Evolutionary conservation across 345 rosid genomes (phyloP), one percentile per base, ranked within the genome.

Genomic region (Brassica juncea): DNA sequence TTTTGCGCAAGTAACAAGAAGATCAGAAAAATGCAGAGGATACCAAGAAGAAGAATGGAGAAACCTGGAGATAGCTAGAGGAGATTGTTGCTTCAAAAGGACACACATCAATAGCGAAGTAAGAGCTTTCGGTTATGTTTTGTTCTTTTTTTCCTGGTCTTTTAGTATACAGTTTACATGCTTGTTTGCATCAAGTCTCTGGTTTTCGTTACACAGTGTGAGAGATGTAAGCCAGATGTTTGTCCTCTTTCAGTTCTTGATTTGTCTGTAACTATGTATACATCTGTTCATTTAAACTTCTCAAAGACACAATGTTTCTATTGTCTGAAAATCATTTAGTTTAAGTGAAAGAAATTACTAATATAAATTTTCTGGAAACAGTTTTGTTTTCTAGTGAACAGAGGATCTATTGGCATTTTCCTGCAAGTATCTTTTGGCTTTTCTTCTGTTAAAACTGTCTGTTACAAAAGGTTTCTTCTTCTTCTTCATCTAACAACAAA

Each of bases 1-100:
- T 75, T 70, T 70, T n/a, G 35, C 77, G 52, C 66, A 82, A 75
- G 80, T 78, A 69, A 10, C 82, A 75, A 65, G 85, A 82, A 75
- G 82, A 82, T 59, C 74, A 82, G 78, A 70, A 31, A 58, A 78
- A 65, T 15, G 82, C 80, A 23, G 79, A 82, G 57, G 85, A 82
- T 72, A 71, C 44, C 3, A 79, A 75, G 70, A 78, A 71, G 35
- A 32, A 32, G 35, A 32, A 32, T 32, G 35, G 35, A 32, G 35
- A 32, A 32, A 32, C 35, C 6, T 32, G 35, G 35, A 4, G 35
- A 32, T 6, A 32, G 35, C 35, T 4, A 32, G 35, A 32, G 35
- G 35, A 32, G 35, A 32, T 5, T 32, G 35, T 32, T 32, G n/a
- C n/a, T n/a, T n/a, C n/a, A n/a, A n/a, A n/a, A n/a, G n/a, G n/a